A percentile compares a stretch with the other conserved stretches of the same genome.
These are phyloP conservation scores for Phytophthora cactorum DNA, from an alignment of 352 stramenopile species.

Conservation along the genomic window DNA sequence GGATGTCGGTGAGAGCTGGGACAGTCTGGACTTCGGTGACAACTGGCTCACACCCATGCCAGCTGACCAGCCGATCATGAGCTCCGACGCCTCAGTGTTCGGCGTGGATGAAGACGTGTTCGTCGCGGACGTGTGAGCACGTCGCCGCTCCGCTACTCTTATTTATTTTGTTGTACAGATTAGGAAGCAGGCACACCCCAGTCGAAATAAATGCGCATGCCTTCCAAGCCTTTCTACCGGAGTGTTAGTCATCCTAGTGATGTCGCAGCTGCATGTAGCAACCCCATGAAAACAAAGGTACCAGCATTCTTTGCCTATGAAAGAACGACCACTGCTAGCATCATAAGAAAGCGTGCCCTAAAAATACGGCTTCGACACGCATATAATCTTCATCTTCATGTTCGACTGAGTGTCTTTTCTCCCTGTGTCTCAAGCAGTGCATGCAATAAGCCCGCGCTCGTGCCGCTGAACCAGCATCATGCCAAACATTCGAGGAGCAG, in stretches of 20 bases:
- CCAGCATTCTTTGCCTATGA: too few species aligned
- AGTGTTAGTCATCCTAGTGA: not conserved
- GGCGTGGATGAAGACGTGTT: slow-evolving; percentile 41
- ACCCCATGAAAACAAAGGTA: too few species aligned
- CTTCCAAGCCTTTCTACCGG: not conserved
- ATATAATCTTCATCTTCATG: too few species aligned
- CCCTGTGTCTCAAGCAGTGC: not conserved
- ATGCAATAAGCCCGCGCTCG: not conserved
- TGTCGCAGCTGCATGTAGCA: not conserved
- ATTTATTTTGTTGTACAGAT: slow-evolving; percentile 43
- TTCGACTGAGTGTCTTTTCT: too few species aligned
- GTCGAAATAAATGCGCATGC: slow-evolving; percentile 23
- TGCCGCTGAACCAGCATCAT: slow-evolving; percentile 25
- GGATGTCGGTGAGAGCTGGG: slow-evolving; percentile 44
- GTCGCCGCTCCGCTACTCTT: slow-evolving; percentile 3
- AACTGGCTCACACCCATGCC: slow-evolving; percentile 32
- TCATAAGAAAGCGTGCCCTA: slow-evolving; percentile 15
- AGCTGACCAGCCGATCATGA: slow-evolving; percentile 19
- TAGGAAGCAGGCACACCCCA: slow-evolving; percentile 6
- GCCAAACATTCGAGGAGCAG: slow-evolving; percentile 45
- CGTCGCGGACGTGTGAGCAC: slow-evolving; percentile 37
- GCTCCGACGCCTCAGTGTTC: slow-evolving; percentile 31
- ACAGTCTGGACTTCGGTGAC: slow-evolving; percentile 33
- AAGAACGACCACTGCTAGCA: too few species aligned
- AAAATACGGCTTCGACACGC: slow-evolving; percentile 16